A percentile compares a stretch with the other conserved stretches of the same genome.
phyloP scores from a whole-genome alignment of 2,329 filamentous ascomycete genomes.

The Phaeosphaeriaceae sp. region DNA sequence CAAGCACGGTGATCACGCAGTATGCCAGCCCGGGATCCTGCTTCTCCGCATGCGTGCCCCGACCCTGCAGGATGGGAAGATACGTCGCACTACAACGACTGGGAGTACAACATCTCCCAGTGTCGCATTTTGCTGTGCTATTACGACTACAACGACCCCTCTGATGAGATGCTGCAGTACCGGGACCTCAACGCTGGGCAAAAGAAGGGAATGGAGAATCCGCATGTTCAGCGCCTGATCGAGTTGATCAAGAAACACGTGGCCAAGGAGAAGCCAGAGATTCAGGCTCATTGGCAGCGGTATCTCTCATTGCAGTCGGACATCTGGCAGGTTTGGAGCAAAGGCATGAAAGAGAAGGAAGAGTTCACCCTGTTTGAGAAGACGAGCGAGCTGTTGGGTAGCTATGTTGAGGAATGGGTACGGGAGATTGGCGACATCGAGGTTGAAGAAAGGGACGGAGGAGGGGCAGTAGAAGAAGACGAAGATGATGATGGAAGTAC shows the following conservation, averaged over 20 bases:
- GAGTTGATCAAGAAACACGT: not conserved
- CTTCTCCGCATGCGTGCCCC: constrained; percentile 14
- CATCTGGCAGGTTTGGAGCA: constrained; percentile 13
- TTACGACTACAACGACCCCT: not conserved
- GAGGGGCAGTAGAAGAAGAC: not conserved
- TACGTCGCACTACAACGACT: constrained; percentile 9
- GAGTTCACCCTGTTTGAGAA: constrained; percentile 12
- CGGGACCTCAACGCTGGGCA: constrained; percentile 7
- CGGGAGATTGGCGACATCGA: constrained; percentile 12
- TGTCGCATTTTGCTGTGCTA: constrained; percentile 16
- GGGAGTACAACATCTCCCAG: constrained; percentile 15
- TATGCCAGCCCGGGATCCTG: constrained; percentile 7
- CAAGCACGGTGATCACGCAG: not conserved
- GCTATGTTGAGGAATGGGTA: constrained; percentile 10
- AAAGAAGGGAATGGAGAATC: not conserved
- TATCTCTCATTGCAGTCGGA: constrained; percentile 4
- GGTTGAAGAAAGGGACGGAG: constrained; percentile 6
- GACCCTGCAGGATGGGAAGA: constrained; percentile 15
- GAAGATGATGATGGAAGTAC: not conserved
- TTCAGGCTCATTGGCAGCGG: not conserved
- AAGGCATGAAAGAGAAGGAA: not conserved
- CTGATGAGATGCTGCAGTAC: constrained; percentile 6
- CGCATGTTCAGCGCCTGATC: not conserved
- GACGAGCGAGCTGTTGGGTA: constrained; percentile 2
- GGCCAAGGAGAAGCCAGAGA: not conserved